Evolutionary conservation across 2,329 filamentous ascomycete genomes (phyloP), one percentile per base, ranked within the genome.

Genomic region (Colletotrichum costaricense): DNA sequence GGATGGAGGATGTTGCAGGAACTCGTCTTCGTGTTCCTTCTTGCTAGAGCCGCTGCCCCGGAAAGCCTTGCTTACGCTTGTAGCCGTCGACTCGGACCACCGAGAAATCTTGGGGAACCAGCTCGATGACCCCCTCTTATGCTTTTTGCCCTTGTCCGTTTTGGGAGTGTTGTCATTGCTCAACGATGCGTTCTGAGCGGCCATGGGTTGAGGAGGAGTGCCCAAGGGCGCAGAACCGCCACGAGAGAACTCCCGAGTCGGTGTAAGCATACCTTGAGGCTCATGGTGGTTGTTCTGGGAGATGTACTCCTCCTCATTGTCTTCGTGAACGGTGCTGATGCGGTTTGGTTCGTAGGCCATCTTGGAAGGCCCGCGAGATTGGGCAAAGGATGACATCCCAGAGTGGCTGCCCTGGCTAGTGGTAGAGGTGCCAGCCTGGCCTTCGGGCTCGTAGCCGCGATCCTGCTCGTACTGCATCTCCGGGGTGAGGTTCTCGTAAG

Each of bases 81-180:
- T 98, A 4, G 95, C 90, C 0, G 97, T 99, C 2, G 96, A 98
- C 84, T 97, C 97, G 0, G 96, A 98, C 97, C 97, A 99, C 56
- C 97, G 91, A 6, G 97, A 98, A 75, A 98, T 95, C 85, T 97
- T 98, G 28, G 95, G 95, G 74, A 97, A 93, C 87, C 91, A 92
- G 64, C 89, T 87, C 0, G 94, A 94, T 0, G 95, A 97, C 71
- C 92, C 91, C 79, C 90, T 93, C 81, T 97, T 97, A 85, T 97
- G 94, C 85, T 97, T 98, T 82, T 93, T 94, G 75, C 90, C 89
- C 83, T 94, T 95, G 6, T 94, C 93, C 1, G 90, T 91, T 76
- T 87, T 88, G 12, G 95, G 94, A 0, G 94, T 97, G 74, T 95
- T 94, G 75, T 97, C 95, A 69, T 91, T 92, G 84, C 94, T 95